phyloP scores from a whole-genome alignment of 495 filamentous ascomycete species.

The Penicillium egyptiacum region DNA sequence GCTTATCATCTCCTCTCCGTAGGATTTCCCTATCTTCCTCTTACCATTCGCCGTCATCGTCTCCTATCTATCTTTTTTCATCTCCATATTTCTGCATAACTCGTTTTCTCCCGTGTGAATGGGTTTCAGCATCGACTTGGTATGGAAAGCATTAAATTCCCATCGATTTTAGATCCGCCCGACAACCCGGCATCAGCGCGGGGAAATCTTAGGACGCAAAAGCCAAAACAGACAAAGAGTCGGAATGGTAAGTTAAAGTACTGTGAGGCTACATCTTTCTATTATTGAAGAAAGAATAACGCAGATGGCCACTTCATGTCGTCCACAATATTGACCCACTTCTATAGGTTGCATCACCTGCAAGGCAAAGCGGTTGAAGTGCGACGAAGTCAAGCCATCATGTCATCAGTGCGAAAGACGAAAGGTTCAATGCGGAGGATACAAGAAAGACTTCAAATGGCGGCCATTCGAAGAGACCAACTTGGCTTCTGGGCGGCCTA shows the following conservation, averaged over 20 bases:
- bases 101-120: neutral
- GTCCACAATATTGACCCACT: constrained; percentile 38
- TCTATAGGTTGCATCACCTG: constrained; percentile 73
- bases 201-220: constrained; percentile 40
- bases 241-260: constrained; percentile 64
- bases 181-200: constrained; percentile 30
- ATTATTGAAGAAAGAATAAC: neutral
- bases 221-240: constrained; percentile 80
- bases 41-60: constrained; percentile 1
- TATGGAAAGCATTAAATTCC: constrained; percentile 65
- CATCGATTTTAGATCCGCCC: constrained; percentile 56
- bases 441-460: constrained; percentile 86
- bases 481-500: constrained; percentile 48
- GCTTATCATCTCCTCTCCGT: constrained; percentile 15
- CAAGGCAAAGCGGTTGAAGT: constrained; percentile 79
- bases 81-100: neutral
- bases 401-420: constrained; percentile 73
- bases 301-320: neutral
- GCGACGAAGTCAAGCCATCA: constrained; percentile 74
- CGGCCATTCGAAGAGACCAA: constrained; percentile 70
- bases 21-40: constrained; percentile 5
- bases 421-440: constrained; percentile 71
- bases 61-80: neutral
- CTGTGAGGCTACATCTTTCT: neutral
- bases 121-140: constrained; percentile 23